Conservation (phyloP, 805 yeast genomes). For the Debaryomyces maramus region DNA sequence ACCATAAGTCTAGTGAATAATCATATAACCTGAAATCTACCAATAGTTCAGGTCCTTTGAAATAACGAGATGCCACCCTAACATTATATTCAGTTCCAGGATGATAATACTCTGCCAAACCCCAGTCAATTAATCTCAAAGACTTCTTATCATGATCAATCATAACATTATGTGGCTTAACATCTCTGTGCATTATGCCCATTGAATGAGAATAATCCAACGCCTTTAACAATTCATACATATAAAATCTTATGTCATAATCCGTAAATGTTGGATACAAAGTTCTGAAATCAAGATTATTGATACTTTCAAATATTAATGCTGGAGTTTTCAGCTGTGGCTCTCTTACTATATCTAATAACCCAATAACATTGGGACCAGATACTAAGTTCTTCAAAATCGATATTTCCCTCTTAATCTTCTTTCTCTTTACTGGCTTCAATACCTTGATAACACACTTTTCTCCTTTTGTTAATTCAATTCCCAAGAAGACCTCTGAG, state of each 20-base stretch:
- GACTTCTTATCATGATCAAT: slow-evolving; percentile 68
- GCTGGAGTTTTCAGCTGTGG: slow-evolving; percentile 85
- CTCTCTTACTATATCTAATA: slow-evolving; percentile 86
- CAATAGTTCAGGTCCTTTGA: slow-evolving; percentile 88
- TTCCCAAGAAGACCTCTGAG: slow-evolving; percentile 89
- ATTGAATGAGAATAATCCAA: slow-evolving; percentile 86
- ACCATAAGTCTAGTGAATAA: slow-evolving; percentile 88
- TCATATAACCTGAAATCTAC: slow-evolving; percentile 83
- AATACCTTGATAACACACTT: slow-evolving; percentile 85
- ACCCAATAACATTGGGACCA: slow-evolving; percentile 76
- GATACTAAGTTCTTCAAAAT: slow-evolving; percentile 80
- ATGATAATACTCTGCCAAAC: slow-evolving; percentile 90
- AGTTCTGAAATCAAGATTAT: slow-evolving; percentile 83
- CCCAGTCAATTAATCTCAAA: slow-evolving; percentile 89
- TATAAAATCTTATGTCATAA: slow-evolving; percentile 76
- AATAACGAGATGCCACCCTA: slow-evolving; percentile 87
- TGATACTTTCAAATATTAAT: slow-evolving; percentile 78
- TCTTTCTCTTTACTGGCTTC: slow-evolving; percentile 91
- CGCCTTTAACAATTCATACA: slow-evolving; percentile 78
- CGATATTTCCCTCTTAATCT: slow-evolving; percentile 86
- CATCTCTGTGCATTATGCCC: slow-evolving; percentile 95
- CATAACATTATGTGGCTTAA: slow-evolving; percentile 92
- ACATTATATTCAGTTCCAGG: slow-evolving; percentile 88
- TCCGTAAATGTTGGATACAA: slow-evolving; percentile 79
- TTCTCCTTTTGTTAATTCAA: slow-evolving; percentile 58